Evolutionary conservation across 768 basidiomycete species (phyloP), one percentile per base, ranked within the genome.

Genomic region (Boletus rubescentipes): DNA sequence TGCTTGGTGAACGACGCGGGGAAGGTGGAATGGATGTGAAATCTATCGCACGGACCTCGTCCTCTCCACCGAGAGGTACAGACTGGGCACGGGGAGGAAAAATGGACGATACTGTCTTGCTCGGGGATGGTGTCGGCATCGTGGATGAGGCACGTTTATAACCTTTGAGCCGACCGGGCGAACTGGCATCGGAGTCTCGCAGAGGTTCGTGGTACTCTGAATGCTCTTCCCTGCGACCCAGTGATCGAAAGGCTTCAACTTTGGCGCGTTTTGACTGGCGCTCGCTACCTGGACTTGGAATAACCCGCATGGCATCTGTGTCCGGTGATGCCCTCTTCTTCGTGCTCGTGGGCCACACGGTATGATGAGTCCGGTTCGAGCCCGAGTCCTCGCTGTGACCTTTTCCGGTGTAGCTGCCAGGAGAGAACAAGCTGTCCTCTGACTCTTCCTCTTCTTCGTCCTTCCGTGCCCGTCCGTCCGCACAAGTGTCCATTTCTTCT

Each of bases 371-470:
- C 40, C 30, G 34, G 21, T 12, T 31, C 9, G 50, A 38, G 32
- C 43, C 34, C 18, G 34, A 30, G 35, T 48, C 42, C 30, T 38
- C 40, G 31, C 18, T 29, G 11, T 15, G n/a, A 31, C 23, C 20
- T 39, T 35, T 23, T 37, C 49, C 29, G 23, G 16, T 20, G 23
- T 48, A 29, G 20, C 31, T 57, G 35, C 49, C 39, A 36, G 51
- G 55, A 34, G 54, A 56, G 26, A 81, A 67, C 30, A 79, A 66
- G 30, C 78, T 67, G 60, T 81, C 80, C 15, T 42, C 47, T 30
- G 75, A 74, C 5, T 67, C 68, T 8, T 55, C 59, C 38, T 61
- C 58, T 18, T 46, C 43, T 43, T 30, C 46, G 30, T 16, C 10
- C 10, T 16, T 65, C 59, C 41, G 51, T 21, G 35, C 40, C 18